Evolutionary conservation across 2,329 filamentous ascomycete species (phyloP).

Genomic region (Colletotrichum australisinense): DNA sequence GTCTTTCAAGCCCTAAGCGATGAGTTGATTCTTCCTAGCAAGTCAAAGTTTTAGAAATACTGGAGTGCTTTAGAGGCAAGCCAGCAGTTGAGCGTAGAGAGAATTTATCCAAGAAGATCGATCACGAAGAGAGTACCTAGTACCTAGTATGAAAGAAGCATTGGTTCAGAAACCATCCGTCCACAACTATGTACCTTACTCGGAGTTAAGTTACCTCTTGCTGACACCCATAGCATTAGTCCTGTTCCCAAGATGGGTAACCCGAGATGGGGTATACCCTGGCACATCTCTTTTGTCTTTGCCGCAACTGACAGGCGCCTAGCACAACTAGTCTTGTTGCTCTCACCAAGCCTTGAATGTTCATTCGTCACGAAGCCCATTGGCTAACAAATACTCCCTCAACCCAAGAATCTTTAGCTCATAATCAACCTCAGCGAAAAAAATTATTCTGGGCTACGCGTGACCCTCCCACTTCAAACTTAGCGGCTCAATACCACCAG

Average conservation of each 20-base stretch:
- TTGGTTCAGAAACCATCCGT: neutral
- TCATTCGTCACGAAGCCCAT: slow-evolving; percentile 2
- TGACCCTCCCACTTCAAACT: slow-evolving; percentile 20
- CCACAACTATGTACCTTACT: neutral
- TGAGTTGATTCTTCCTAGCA: neutral
- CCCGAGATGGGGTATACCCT: neutral
- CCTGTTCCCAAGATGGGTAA: neutral
- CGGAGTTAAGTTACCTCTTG: neutral
- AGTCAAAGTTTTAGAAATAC: neutral
- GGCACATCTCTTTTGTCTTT: neutral
- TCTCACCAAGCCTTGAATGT: neutral
- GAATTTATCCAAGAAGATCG: neutral
- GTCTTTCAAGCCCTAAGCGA: neutral
- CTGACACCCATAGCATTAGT: neutral
- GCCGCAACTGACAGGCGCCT: neutral
- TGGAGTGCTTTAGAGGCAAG: neutral
- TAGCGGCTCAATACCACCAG: slow-evolving; percentile 7
- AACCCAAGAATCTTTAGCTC: neutral
- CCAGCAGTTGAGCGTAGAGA: too few species aligned
- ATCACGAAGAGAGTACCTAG: neutral
- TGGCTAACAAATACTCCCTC: slow-evolving; percentile 5
- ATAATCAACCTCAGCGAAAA: neutral
- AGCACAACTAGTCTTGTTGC: neutral
- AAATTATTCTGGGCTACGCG: neutral
- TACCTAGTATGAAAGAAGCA: neutral